Base-by-base conservation (phyloP, 192 early-diverging fungal genomes). In the Physocladia obscura region DNA sequence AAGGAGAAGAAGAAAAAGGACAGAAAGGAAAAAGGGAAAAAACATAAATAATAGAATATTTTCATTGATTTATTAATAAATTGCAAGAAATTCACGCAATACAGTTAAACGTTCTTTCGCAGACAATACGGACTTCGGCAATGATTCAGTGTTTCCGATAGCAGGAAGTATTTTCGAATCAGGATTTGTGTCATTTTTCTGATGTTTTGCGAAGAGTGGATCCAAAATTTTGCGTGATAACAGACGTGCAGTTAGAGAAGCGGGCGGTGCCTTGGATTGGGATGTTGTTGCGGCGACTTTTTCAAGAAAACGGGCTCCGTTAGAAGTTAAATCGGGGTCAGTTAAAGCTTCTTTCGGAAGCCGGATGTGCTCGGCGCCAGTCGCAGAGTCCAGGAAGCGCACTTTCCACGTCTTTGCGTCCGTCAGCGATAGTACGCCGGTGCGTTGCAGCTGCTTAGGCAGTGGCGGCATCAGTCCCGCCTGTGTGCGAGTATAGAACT, bases 391-490 rank as follows among this genome's bases (percentile, higher is more conserved):
- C 3, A 22, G 51, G 34, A 83, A 35, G 17, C 67, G 30, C 3
- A 85, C 76, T 19, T 77, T 71, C 84, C 84, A 85, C 15, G 81
- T 82, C 61, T 79, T 79, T 40, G 15, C 59, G 57, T 85, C 81
- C 27, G 27, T 73, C 1, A 83, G 58, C 22, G 76, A 76, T 5
- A 78, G 11, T 36, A 52, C 29, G 13, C 82, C 79, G 57, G 71
- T 44, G 51, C 79, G 49, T 31, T 87, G 76, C 55, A 83, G 76
- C 44, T 86, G 85, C 44, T 63, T 77, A 27, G 89, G 88, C 48
- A 67, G 69, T 37, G 78, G 78, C 29, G 89, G 89, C 72, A 91
- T 81, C 11, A 91, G 62, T 36, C 77, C 80, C 38, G 80, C 84
- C 88, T 89, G 73, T 35, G 26, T 29, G 17, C 11, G 17, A 62